Evolutionary conservation across 2,329 filamentous ascomycete species (phyloP), one percentile per base, ranked within the genome.

Genomic region (Zasmidium angulare): DNA sequence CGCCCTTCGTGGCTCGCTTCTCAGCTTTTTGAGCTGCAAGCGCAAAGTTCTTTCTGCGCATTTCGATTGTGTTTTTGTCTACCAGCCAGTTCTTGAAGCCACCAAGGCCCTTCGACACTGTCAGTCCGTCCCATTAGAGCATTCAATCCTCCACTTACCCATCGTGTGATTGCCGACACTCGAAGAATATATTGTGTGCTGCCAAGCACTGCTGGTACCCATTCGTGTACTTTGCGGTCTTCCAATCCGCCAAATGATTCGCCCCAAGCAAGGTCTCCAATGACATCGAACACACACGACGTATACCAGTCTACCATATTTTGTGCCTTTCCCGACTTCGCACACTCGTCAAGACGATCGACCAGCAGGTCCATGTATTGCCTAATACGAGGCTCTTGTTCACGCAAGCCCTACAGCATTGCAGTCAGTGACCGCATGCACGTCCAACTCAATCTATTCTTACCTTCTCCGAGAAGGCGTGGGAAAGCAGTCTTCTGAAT

Each of bases 281-380:
- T 66, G 19, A 71, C 63, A 49, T 72, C 69, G 47, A 72, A 72
- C 6, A 69, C 69, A 3, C 60, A 60, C 23, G 53, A 59, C 24
- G 63, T 68, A 40, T 64, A 66, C 62, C 63, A 66, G 22, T 61
- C 55, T 2, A 64, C 62, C 31, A 68, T 54, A 49, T 69, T 53
- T 2, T 59, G 58, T 11, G 78, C 59, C 24, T 68, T 65, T 9
- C 66, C 53, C 2, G 36, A 23, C 14, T 46, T 11, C 29, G 58
- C 60, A 14, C 55, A 50, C 43, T 62, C 57, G 22, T 31, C 43
- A 10, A 65, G 52, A 46, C 58, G 50, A 14, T 54, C 26, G 21
- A 79, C 69, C 29, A 79, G 72, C 4, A 78, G 60, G 53, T 75
- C 67, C 17, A 77, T 72, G 59, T 79, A 78, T 0, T 66, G 55